phyloP scores from a whole-genome alignment of 2,329 filamentous ascomycete genomes.

The Sporothrix pallida region DNA sequence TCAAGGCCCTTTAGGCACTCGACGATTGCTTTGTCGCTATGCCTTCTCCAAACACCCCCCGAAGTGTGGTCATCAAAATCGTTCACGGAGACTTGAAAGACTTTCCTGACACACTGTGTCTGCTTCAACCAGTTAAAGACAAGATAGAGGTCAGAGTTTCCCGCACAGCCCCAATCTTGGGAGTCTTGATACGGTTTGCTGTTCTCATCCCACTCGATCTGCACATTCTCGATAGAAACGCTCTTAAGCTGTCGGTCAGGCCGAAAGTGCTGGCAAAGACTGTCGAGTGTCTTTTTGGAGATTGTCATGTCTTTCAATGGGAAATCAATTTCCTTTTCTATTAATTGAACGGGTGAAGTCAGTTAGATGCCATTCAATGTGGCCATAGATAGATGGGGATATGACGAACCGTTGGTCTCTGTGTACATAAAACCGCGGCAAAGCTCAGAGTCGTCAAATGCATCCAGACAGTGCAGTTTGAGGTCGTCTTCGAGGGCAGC shows the following conservation, averaged over 20 bases:
- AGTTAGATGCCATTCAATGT: neutral
- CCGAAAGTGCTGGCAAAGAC: slow-evolving; percentile 21
- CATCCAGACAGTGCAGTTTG: slow-evolving; percentile 16
- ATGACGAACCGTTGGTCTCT: slow-evolving; percentile 16
- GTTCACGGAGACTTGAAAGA: slow-evolving; percentile 22
- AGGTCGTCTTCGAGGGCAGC: slow-evolving; percentile 16
- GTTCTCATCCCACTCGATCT: slow-evolving; percentile 21
- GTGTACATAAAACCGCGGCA: slow-evolving; percentile 24
- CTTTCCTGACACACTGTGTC: slow-evolving; percentile 7
- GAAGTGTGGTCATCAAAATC: slow-evolving; percentile 19
- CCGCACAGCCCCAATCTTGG: slow-evolving; percentile 18
- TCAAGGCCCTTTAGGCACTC: slow-evolving; percentile 18
- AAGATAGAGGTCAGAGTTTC: slow-evolving; percentile 18
- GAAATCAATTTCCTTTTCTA: slow-evolving; percentile 26
- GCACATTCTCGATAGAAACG: slow-evolving; percentile 21
- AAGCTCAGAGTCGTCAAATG: slow-evolving; percentile 15
- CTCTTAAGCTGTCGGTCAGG: slow-evolving; percentile 25
- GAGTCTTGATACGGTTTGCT: slow-evolving; percentile 19
- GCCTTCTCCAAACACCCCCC: neutral
- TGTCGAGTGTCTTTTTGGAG: slow-evolving; percentile 23
- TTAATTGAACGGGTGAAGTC: neutral
- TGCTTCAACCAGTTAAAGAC: slow-evolving; percentile 27
- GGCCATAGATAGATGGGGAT: neutral
- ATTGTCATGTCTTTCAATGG: slow-evolving; percentile 12
- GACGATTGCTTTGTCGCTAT: slow-evolving; percentile 25